Percentiles rank a stretch among this genome's conserved stretches.
These are phyloP conservation scores for Paradendryphiella salina DNA, from an alignment of 2,329 filamentous ascomycete genomes.

Conservation along the genomic window DNA sequence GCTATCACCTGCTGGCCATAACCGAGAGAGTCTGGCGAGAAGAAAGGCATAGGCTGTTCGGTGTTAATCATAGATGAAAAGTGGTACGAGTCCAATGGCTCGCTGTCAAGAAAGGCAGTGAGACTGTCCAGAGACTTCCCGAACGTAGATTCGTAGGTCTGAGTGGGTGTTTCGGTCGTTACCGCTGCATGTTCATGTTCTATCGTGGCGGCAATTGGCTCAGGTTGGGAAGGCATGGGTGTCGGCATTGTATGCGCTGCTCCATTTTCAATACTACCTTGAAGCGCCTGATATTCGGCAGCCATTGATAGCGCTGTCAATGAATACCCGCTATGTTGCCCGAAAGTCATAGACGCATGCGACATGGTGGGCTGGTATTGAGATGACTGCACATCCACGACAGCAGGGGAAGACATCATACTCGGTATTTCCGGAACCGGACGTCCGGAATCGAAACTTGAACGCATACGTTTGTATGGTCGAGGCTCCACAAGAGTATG, in stretches of 20 bases:
- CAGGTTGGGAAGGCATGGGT: conserved; percentile 19
- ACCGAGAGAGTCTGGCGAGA: conserved; percentile 46
- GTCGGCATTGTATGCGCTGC: conserved; percentile 14
- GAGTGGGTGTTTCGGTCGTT: conserved; percentile 1
- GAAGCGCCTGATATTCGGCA: conserved; percentile 48
- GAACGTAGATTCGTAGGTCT: conserved; percentile 23
- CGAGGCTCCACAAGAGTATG: conserved; percentile 22
- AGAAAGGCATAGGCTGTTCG: conserved; percentile 50
- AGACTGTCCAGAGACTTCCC: conserved; percentile 46
- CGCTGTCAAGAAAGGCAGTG: conserved; percentile 46
- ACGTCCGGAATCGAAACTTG: conserved; percentile 29
- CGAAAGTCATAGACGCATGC: conserved; percentile 19
- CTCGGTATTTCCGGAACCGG: conserved; percentile 35
- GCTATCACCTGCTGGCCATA: conserved; percentile 35
- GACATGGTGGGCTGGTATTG: conserved; percentile 21
- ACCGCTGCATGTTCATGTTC: conserved; percentile 18
- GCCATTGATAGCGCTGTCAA: conserved; percentile 49
- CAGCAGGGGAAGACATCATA: conserved; percentile 31
- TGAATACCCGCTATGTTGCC: conserved; percentile 39
- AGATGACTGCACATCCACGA: conserved; percentile 25
- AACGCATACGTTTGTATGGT: conserved; percentile 33
- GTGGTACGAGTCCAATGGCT: conserved; percentile 46
- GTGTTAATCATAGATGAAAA: conserved; percentile 47
- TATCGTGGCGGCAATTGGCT: conserved; percentile 17
- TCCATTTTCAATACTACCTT: conserved; percentile 31